Evolutionary conservation across 805 yeast genomes (phyloP), one percentile per base, ranked within the genome.

Genomic region (Barnettozyma sucrosica): DNA sequence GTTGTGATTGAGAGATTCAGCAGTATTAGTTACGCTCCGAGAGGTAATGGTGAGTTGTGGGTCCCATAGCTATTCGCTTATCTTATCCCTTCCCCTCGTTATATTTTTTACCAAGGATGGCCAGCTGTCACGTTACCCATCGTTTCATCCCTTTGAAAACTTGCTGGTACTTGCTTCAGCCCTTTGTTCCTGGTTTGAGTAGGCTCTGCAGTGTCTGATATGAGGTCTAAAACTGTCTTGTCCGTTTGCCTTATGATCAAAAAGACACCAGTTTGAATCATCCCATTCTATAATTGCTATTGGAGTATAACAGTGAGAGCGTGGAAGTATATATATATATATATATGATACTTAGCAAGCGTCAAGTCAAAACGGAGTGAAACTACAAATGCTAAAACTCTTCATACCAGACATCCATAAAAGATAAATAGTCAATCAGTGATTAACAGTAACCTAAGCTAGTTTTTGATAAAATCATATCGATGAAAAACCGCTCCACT

Each of bases 31-130:
- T 82, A 71, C 64, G 86, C 84, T 3, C 76, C 83, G 40, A 72
- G 86, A 64, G 84, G 82, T 5, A 55, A 64, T 5, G 88, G 88
- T 8, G 66, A 76, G 48, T 66, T 81, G 50, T 81, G 86, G 86
- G 67, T 68, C 26, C 83, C 83, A 53, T 71, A 52, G 55, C 7
- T 34, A 18, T 5, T 13, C 21, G 21, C 16, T 18, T 16, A 18
- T 32, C 18, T 16, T 3, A 34, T 14, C 37, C 8, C 21, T 8
- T 34, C 18, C 9, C 16, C n/a, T 16, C n/a, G 7, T 13, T 28
- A 4, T 16, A 28, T 13, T 13, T 14, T 28, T 28, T 28, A 28
- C 32, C n/a, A 26, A 26, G n/a, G n/a, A 28, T 28, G 32, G 32
- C 13, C 16, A 9, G n/a, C 32, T 3, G n/a, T 14, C 32, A 28